Percentiles rank a stretch among this genome's conserved stretches.
These are phyloP conservation scores for Cephaloascus fragrans DNA, from an alignment of 805 yeast species.

Conservation along the genomic window DNA sequence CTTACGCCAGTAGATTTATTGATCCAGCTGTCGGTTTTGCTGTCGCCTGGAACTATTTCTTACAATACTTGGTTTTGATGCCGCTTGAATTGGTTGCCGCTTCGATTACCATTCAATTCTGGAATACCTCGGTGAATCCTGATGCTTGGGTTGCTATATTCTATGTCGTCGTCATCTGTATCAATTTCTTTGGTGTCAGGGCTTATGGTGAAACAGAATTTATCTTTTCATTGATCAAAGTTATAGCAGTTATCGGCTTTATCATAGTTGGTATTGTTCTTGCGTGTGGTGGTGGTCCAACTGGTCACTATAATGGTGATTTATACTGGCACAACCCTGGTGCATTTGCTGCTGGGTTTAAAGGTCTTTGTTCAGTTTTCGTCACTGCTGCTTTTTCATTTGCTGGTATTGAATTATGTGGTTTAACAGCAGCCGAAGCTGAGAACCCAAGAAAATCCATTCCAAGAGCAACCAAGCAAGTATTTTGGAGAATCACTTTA, in stretches of 20 bases:
- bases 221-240: slow-evolving; percentile 46
- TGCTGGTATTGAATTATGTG: slow-evolving; percentile 66
- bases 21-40: slow-evolving; percentile 67
- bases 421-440: slow-evolving; percentile 43
- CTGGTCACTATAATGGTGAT: slow-evolving; percentile 44
- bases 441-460: slow-evolving; percentile 25
- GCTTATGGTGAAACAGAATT: slow-evolving; percentile 67
- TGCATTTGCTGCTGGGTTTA: slow-evolving; percentile 54
- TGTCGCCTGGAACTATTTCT: slow-evolving; percentile 61
- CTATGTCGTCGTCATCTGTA: slow-evolving; percentile 14
- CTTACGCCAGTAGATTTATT: slow-evolving; percentile 54
- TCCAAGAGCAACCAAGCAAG: slow-evolving; percentile 32
- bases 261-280: slow-evolving; percentile 49
- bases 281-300: slow-evolving; percentile 48
- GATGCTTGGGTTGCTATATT: slow-evolving; percentile 18
- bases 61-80: slow-evolving; percentile 37
- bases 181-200: slow-evolving; percentile 46
- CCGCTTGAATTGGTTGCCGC: slow-evolving; percentile 19
- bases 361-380: slow-evolving; percentile 65
- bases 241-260: slow-evolving; percentile 48
- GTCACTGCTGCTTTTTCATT: slow-evolving; percentile 73
- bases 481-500: slow-evolving; percentile 30
- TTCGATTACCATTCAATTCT: slow-evolving; percentile 11
- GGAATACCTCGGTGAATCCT: slow-evolving; percentile 15
- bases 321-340: slow-evolving; percentile 58